Evolutionary conservation across 1,284 basidiomycete genomes (phyloP).

Genomic region (Cystobasidium sp.): DNA sequence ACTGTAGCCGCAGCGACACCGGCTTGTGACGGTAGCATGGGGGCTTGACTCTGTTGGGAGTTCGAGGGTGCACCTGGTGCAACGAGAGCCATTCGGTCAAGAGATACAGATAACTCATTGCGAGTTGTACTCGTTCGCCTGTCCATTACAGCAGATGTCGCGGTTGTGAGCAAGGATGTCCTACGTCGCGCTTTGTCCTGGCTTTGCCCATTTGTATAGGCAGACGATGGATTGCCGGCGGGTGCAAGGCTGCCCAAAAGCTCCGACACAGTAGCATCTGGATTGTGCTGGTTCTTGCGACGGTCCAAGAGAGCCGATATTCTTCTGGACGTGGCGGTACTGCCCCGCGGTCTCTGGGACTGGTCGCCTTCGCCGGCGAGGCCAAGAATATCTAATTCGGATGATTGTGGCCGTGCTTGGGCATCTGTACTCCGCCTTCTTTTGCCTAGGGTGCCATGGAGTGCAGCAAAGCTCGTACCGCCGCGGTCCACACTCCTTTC

Average conservation of each 20-base stretch:
- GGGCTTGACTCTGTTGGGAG: not conserved
- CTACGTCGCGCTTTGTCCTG: not conserved
- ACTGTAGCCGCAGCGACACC: not conserved
- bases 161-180: not conserved
- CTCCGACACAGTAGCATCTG: constrained; percentile 19
- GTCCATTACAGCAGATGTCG: constrained; percentile 13
- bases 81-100: constrained; percentile 68
- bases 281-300: constrained; percentile 18
- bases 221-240: not conserved
- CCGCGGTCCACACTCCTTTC: not conserved
- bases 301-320: constrained; percentile 32
- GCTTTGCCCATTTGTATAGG: not conserved
- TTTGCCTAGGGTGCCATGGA: constrained; percentile 18
- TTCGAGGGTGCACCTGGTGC: constrained; percentile 40
- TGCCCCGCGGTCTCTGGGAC: not conserved
- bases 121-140: constrained; percentile 52
- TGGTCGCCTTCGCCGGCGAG: not conserved
- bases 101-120: constrained; percentile 66
- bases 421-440: constrained; percentile 26
- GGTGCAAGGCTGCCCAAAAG: constrained; percentile 11
- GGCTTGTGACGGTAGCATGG: not conserved
- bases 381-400: constrained; percentile 21
- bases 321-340: not conserved
- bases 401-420: constrained; percentile 13
- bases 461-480: not conserved